These are phyloP conservation scores for Salvia rosmarinus DNA, from an alignment of 257 asterid genomes.

Conservation along the genomic window DNA sequence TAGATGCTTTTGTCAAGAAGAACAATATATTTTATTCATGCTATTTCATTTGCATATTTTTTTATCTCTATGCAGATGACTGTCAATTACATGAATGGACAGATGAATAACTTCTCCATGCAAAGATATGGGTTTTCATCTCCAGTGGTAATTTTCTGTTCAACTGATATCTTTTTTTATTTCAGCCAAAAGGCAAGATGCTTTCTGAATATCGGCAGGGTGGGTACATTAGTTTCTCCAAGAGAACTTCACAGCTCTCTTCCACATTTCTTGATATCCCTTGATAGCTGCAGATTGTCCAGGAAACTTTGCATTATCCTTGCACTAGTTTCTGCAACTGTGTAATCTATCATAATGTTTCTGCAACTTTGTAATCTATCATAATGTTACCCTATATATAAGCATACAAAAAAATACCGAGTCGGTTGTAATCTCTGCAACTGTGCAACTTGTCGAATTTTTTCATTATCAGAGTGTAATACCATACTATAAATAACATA, in stretches of 20 bases:
- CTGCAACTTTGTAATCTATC: not conserved
- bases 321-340: not conserved
- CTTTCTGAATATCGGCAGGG: not conserved
- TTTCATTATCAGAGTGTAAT: too few species aligned
- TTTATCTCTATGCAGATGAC: slow-evolving; percentile 78
- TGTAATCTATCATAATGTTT: not conserved
- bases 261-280: slow-evolving; percentile 6
- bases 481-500: not conserved
- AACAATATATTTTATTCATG: slow-evolving; percentile 2
- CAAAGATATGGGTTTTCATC: slow-evolving; percentile 97
- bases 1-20: slow-evolving; percentile 27
- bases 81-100: slow-evolving; percentile 74
- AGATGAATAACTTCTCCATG: slow-evolving; percentile 76
- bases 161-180: slow-evolving; percentile 7
- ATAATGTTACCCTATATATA: not conserved
- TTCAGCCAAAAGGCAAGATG: not conserved
- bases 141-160: slow-evolving; percentile 68
- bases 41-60: slow-evolving; percentile 13
- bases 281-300: slow-evolving; percentile 21
- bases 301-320: not conserved
- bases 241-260: not conserved
- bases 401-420: too few species aligned
- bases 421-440: too few species aligned
- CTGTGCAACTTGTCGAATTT: too few species aligned
- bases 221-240: slow-evolving; percentile 21